Evolutionary conservation across 2,329 filamentous ascomycete genomes (phyloP), one percentile per base, ranked within the genome.

Genomic region (Aspergillus tanneri): DNA sequence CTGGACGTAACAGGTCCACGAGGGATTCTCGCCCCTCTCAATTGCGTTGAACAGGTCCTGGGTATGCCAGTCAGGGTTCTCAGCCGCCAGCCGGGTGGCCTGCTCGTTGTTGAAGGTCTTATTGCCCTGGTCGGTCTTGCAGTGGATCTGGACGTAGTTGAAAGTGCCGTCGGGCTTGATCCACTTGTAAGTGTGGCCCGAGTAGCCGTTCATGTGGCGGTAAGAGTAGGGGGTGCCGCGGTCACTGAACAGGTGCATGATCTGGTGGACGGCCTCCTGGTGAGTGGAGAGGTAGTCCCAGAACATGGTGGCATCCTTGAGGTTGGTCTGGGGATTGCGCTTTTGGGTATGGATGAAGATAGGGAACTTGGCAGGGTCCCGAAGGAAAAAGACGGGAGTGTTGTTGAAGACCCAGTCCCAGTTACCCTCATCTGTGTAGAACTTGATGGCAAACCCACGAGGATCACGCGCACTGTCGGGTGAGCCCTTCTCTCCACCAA

Each of bases 321-420:
- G 68, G 62, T 88, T 83, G 3, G 84, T 88, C 56, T 83, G 78
- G 0, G 85, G 86, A 60, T 89, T 75, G n/a, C 85, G 77, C 75
- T 88, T 88, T 65, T 88, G 86, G 0, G 85, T 87, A 64, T 88
- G 85, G 44, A 88, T 88, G 61, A 88, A 85, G 61, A 84, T 73
- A 19, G 86, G 85, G 63, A 87, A 88, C 67, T 89, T 88, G 54
- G 83, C 78, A 0, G 86, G 83, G 53, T 89, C 86, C 44, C 86
- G 76, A n/a, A 88, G 62, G 69, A 90, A 89, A 75, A 89, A 90
- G 2, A 88, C 81, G 0, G 86, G 86, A 0, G 84, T 87, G 64
- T 88, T 88, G 73, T 87, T 88, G 52, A 80, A 82, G 12, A 88
- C 85, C 66, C 84, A 76, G 60, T 88, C 85, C 78, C 81, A 86